Base-by-base conservation (phyloP, 2,329 filamentous ascomycete genomes). In the Penicillium sp. region DNA sequence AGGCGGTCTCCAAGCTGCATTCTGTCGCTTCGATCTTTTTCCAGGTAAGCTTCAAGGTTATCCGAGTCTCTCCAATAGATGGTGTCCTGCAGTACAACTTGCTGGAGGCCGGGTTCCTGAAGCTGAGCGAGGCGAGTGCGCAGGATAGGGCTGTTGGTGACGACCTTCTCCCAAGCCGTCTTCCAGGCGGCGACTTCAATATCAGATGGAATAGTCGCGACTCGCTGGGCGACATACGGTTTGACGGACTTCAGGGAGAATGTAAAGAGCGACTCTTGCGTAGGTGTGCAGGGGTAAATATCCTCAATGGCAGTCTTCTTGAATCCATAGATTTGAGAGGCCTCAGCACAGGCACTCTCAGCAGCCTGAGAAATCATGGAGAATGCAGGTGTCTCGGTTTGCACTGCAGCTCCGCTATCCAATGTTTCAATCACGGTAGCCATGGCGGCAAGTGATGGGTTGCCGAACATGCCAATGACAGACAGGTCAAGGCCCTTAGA, bases 191-290 rank as follows among this genome's bases (percentile, higher is more conserved):
- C 64, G 3, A 77, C 26, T 14, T 72, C 66, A 5, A 79, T 64
- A n/a, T 71, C 51, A 1, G 57, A 48, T 0, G 74, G 71, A 8
- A 81, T 73, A 5, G 61, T 63, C 3, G 76, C 67, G 0, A 79
- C 63, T 57, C 77, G 72, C 56, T 80, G 78, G 7, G 77, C 77
- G 35, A 79, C 71, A 50, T 82, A 82, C 3, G 77, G 73, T 24
- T 75, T 74, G 7, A 69, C 65, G 14, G 77, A 73, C 57, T 77
- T 78, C 21, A 76, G 70, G 0, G 77, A 79, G 50, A 81, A 75
- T 0, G 79, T 77, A 31, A 80, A 68, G 1, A 81, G 66, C 1
- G 77, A 79, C 52, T 77, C 75, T 49, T 77, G 75, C 0, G 72
- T 71, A 1, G 75, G 70, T 6, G 74, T 77, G 55, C 73, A 76